Evolutionary conservation across 225 moss, liverwort and hornwort genomes (phyloP).

Genomic region (Neckera pumila): DNA sequence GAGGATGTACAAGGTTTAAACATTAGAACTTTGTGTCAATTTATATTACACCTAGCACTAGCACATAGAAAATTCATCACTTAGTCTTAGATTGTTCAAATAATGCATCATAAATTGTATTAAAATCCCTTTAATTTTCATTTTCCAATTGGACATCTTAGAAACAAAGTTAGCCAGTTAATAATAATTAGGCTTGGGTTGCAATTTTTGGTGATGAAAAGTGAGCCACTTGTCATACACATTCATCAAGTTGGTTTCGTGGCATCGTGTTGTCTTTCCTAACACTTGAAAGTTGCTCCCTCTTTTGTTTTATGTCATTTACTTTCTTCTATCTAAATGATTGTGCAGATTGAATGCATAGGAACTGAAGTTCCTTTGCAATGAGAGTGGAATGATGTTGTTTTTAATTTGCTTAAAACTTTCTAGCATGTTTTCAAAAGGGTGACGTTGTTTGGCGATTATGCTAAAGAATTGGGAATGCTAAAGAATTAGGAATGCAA

Average conservation of each 20-base stretch:
- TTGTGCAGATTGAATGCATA: fast-evolving
- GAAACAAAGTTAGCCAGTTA: background rate
- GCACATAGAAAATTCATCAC: background rate
- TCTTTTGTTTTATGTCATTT: background rate
- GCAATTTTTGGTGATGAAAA: background rate
- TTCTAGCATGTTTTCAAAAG: background rate
- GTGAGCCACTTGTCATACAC: fast-evolving
- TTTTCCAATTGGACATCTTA: background rate
- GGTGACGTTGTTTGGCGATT: background rate
- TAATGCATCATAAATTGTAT: background rate
- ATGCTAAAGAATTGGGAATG: background rate
- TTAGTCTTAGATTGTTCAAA: background rate
- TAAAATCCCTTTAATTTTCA: background rate
- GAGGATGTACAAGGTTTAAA: background rate
- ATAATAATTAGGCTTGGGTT: background rate
- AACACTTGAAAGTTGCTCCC: background rate
- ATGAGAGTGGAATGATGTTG: background rate
- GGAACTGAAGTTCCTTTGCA: fast-evolving
- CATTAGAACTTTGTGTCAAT: background rate
- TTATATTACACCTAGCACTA: background rate
- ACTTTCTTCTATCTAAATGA: background rate
- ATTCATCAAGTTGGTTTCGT: background rate
- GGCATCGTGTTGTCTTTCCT: background rate
- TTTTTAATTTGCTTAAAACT: background rate
- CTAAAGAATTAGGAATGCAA: background rate